A percentile compares a stretch with the other conserved stretches of the same genome.
Conservation (phyloP, 495 filamentous ascomycete species). For the Tetracladium marchalianum region DNA sequence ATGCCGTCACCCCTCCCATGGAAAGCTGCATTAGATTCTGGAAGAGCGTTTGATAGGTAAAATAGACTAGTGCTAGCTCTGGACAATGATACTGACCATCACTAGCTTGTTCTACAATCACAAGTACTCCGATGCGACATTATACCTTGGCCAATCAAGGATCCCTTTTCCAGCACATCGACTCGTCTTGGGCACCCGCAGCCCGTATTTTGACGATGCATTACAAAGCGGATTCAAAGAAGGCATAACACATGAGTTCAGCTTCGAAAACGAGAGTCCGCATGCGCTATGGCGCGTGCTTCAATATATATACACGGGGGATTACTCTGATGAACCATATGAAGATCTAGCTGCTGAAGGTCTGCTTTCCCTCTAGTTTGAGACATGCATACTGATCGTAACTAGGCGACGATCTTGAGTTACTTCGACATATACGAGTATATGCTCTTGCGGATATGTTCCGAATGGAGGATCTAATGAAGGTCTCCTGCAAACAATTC, state of each 20-base stretch:
- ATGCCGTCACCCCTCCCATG: no score
- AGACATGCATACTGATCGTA: conserved; percentile 2
- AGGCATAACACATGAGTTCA: conserved; percentile 4
- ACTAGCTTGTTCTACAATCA: conserved; percentile 3
- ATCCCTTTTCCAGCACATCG: conserved; percentile 8
- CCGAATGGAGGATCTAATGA: conserved; percentile 6
- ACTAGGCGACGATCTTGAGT: conserved; percentile 7
- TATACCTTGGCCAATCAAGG: conserved; percentile 6
- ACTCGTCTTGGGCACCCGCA: conserved; percentile 1
- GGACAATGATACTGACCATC: neutral
- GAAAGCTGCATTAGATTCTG: conserved; percentile 7
- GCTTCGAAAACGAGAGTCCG: conserved; percentile 6
- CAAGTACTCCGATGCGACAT: conserved; percentile 6
- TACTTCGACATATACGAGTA: conserved; percentile 8
- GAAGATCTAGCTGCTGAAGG: neutral
- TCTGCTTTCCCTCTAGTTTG: conserved; percentile 2
- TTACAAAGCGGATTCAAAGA: conserved; percentile 5
- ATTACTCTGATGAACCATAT: conserved; percentile 6
- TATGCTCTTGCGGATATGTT: conserved; percentile 8
- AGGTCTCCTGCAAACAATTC: conserved; percentile 4
- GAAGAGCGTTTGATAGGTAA: conserved; percentile 7
- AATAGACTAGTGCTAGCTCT: neutral
- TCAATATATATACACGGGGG: conserved; percentile 6
- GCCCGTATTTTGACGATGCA: conserved; percentile 5
- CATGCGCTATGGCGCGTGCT: conserved; percentile 8